Percentiles rank a stretch among this genome's conserved stretches.
phyloP scores from a whole-genome alignment of 176 grass and related monocot genomes.

The Ananas comosus region DNA sequence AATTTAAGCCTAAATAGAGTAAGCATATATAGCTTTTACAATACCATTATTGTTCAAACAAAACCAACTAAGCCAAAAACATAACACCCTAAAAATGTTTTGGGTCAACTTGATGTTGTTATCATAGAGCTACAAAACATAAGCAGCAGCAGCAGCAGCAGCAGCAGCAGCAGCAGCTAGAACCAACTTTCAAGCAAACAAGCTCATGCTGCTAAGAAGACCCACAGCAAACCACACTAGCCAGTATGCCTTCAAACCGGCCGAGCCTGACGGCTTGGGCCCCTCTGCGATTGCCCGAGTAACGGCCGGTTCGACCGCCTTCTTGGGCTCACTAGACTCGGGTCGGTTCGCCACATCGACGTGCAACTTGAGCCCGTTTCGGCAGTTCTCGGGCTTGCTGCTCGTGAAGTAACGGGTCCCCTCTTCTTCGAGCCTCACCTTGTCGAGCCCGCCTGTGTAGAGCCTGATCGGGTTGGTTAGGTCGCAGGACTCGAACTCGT shows the following conservation, averaged over 20 bases:
- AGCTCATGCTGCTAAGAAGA: not conserved
- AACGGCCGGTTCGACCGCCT: too few relatives aligned
- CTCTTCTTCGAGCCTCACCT: constrained; percentile 10
- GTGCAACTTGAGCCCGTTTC: constrained; percentile 15
- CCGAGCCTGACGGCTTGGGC: not conserved
- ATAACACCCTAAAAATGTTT: too few relatives aligned
- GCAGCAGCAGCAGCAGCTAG: too few relatives aligned
- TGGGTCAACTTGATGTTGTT: too few relatives aligned
- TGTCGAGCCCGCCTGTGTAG: constrained; percentile 9
- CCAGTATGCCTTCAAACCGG: not conserved
- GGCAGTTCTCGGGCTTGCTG: not conserved
- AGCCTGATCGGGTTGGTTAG: constrained; percentile 6
- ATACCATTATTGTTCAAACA: too few relatives aligned
- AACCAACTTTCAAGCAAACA: not conserved
- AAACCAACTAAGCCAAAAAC: too few relatives aligned
- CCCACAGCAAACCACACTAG: not conserved
- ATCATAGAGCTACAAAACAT: too few relatives aligned
- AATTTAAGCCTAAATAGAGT: too few relatives aligned
- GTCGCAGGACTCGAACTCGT: constrained; percentile 17
- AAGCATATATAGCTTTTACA: too few relatives aligned
- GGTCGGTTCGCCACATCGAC: not conserved
- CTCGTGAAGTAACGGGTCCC: constrained; percentile 1
- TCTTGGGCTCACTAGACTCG: not conserved
- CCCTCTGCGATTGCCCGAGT: not conserved
- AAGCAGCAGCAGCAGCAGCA: too few relatives aligned